Evolutionary conservation across 208 protist genomes (phyloP), one percentile per base, ranked within the genome.

Genomic region (Crithidia mellificae): DNA sequence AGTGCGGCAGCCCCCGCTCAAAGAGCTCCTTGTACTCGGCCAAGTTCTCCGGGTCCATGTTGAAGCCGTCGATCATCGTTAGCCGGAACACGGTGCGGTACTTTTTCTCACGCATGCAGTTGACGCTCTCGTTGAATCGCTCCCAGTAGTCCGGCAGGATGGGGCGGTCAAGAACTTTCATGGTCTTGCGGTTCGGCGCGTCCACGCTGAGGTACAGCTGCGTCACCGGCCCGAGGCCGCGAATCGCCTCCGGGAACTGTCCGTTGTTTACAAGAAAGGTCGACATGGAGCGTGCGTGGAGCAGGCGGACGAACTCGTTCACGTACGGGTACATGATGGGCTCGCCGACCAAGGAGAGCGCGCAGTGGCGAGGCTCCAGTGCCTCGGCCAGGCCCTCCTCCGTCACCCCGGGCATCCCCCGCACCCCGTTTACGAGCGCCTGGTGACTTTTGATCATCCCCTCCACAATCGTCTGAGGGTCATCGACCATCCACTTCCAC

Each of bases 51-150:
- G 82, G 66, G 14, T 55, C 66, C 85, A 96, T 96, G 76, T 99
- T 99, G 77, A 93, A 98, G 17, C 80, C 91, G 54, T 98, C 97
- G 41, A 99, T 96, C 67, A 99, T 85, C 11, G 98, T 99, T 43
- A 99, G 80, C 11, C 97, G 89, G 83, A 98, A 98, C 30, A 99
- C 97, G 0, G 97, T 98, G 56, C 97, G 85, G 68, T 95, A 85
- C 67, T 81, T 86, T 74, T 92, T 96, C 30, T 78, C 63, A 17
- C 77, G 81, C 81, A 98, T 93, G n/a, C 64, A 67, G 29, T 90
- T 68, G n/a, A 98, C 88, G 62, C 92, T 96, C 29, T 80, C 75
- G 56, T 98, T 85, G 77, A 98, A 98, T 17, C 96, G 78, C 36
- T 98, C 89, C 95, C 96, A 98, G 74, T 90, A 98, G 72, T 98